These are phyloP conservation scores for Xylogone sp. DNA, from an alignment of 2,329 filamentous ascomycete genomes.

Conservation along the genomic window DNA sequence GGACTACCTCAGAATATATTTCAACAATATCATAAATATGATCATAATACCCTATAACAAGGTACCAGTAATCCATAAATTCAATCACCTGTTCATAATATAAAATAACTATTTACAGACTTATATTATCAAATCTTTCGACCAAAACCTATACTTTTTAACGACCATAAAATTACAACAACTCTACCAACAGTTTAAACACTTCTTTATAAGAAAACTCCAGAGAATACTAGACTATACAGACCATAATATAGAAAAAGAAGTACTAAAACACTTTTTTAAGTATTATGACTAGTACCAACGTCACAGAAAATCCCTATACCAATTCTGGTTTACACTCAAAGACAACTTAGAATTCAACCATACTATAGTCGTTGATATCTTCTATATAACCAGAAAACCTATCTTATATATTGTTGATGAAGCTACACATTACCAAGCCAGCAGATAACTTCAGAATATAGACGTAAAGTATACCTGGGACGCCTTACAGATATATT, in stretches of 20 bases:
- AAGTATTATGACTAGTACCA: no score
- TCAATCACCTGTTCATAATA: constrained; percentile 2
- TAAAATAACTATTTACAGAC: constrained; percentile 1
- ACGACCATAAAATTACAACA: constrained; percentile 1
- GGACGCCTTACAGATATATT: no score
- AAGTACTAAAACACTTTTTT: neutral
- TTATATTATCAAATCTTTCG: neutral
- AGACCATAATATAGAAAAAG: neutral
- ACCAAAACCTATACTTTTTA: constrained; percentile 1
- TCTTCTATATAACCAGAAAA: no score
- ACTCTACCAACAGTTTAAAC: neutral
- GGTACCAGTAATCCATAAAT: no score
- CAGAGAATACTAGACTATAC: neutral
- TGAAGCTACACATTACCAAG: constrained; percentile 2
- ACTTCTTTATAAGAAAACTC: neutral
- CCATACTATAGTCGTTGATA: no score
- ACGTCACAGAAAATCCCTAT: no score
- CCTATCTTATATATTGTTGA: constrained; percentile 5
- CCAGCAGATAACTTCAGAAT: constrained; percentile 3
- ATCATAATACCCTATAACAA: no score
- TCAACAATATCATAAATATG: no score
- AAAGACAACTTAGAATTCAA: no score
- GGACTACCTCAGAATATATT: no score
- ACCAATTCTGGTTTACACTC: no score
- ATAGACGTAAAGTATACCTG: neutral